Base-by-base conservation (phyloP, 2,329 filamentous ascomycete species). In the Monosporascus sp. region DNA sequence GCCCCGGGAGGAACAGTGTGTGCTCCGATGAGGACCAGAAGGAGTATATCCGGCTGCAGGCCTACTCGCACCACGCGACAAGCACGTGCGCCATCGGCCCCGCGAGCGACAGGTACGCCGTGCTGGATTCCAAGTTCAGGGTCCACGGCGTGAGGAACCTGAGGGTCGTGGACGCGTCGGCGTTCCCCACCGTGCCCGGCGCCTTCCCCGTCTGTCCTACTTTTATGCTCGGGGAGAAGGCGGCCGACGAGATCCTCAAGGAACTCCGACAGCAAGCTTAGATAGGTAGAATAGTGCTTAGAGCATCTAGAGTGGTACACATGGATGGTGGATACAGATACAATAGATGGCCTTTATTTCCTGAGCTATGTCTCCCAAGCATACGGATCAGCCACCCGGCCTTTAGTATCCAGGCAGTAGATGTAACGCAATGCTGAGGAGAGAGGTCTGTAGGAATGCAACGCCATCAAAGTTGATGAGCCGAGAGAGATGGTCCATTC, bases 201-300 rank as follows among this genome's bases (percentile, higher is more conserved):
- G 62, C 62, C 22, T 48, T 76, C 72, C 35, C 82, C 45, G 71
- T 73, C 1, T 62, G 77, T 5, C 73, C 79, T 2, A 77, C 75
- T 1, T 81, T 79, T 60, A 80, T 83, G 72, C 67, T 82, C 17
- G 73, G 73, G n/a, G 81, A 83, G 70, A 85, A 84, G 70, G 81
- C 81, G 3, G 77, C 79, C 5, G 81, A 81, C 65, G 76, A 75
- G 20, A 83, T 84, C 24, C 50, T 66, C 15, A 53, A 47, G 22
- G 60, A 59, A 11, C 20, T 53, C 5, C 18, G 45, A 11, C 31
- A 14, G 31, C 31, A 35, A 9, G 31, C 1, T 5, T 35, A 14
- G 31, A 35, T 14, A 14, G 3, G 36, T 7, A 25, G 41, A 44
- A 44, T 20, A 9, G 11, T 25, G 41, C 20, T 5, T 22, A 44